phyloP scores from a whole-genome alignment of 805 yeast species.

The Kodamaea lidongshanica region DNA sequence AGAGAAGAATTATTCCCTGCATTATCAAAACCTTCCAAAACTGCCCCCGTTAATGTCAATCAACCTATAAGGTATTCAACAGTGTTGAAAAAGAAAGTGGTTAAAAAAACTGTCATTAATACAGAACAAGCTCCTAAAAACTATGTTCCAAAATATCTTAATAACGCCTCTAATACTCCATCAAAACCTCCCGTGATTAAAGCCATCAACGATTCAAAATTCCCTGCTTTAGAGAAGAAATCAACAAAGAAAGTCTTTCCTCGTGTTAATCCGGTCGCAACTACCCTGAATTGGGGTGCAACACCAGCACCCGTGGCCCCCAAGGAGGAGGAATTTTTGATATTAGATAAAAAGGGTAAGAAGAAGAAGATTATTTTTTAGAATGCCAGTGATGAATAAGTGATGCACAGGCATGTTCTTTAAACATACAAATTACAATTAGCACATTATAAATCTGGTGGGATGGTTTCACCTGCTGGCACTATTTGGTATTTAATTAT shows the following conservation, averaged over 20 bases:
- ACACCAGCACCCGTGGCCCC: slow-evolving; percentile 2
- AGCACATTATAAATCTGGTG: no score
- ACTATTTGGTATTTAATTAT: no score
- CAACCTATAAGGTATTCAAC: slow-evolving; percentile 33
- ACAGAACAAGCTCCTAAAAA: slow-evolving; percentile 15
- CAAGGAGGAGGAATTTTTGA: slow-evolving; percentile 5
- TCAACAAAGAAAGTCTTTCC: slow-evolving; percentile 39
- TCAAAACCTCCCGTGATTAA: slow-evolving; percentile 13
- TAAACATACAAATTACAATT: no score
- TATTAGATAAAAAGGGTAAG: slow-evolving; percentile 9
- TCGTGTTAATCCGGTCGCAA: slow-evolving; percentile 48
- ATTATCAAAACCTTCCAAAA: slow-evolving; percentile 23
- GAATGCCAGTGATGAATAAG: no score
- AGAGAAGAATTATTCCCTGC: slow-evolving; percentile 29
- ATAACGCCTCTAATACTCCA: slow-evolving; percentile 13
- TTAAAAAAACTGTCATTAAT: slow-evolving; percentile 12
- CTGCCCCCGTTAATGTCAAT: slow-evolving; percentile 11
- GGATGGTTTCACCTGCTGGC: no score
- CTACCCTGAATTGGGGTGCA: slow-evolving; percentile 27
- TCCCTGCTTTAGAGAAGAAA: slow-evolving; percentile 47
- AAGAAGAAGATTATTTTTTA: slow-evolving; percentile 10
- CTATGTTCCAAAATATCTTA: slow-evolving; percentile 30
- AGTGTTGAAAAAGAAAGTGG: slow-evolving; percentile 17
- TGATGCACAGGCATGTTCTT: no score
- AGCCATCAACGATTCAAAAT: slow-evolving; percentile 23